Evolutionary conservation across 2,329 filamentous ascomycete genomes (phyloP).

Genomic region (Fusarium sp.): DNA sequence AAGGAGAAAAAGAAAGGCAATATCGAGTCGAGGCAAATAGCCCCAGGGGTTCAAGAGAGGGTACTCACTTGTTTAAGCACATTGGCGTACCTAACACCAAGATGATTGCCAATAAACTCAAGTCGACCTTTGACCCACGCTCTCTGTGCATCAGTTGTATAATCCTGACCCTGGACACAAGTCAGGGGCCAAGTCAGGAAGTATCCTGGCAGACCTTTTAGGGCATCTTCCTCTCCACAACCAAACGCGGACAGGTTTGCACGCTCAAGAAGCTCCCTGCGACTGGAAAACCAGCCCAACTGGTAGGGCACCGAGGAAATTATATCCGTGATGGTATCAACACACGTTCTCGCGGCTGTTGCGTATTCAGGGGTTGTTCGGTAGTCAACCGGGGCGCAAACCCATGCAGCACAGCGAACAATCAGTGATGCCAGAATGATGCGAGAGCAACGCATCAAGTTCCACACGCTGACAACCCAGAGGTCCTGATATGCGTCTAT

Average conservation of each 20-base stretch:
- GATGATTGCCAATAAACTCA: conserved; percentile 61
- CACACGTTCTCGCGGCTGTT: conserved; percentile 59
- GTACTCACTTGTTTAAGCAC: conserved; percentile 61
- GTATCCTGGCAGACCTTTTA: conserved; percentile 66
- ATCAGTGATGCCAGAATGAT: conserved; percentile 64
- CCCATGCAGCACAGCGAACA: conserved; percentile 69
- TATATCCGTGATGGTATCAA: conserved; percentile 65
- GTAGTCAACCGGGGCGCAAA: conserved; percentile 68
- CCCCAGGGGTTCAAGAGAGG: neutral
- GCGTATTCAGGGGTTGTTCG: conserved; percentile 70
- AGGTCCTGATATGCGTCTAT: conserved; percentile 69
- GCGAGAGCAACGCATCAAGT: conserved; percentile 62
- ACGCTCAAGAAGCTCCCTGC: conserved; percentile 52
- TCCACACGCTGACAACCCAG: conserved; percentile 67
- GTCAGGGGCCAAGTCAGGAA: conserved; percentile 68
- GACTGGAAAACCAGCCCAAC: conserved; percentile 65
- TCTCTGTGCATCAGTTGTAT: conserved; percentile 66
- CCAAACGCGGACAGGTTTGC: conserved; percentile 57
- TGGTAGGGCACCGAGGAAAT: conserved; percentile 70
- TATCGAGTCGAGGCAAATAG: neutral
- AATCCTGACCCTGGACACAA: conserved; percentile 65
- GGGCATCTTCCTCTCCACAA: conserved; percentile 59
- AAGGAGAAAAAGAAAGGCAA: neutral
- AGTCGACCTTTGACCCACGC: conserved; percentile 64
- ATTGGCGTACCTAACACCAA: conserved; percentile 67